These are phyloP conservation scores for Lodderomyces orthopsilosis DNA, from an alignment of 1,139 yeast species.

Conservation along the genomic window DNA sequence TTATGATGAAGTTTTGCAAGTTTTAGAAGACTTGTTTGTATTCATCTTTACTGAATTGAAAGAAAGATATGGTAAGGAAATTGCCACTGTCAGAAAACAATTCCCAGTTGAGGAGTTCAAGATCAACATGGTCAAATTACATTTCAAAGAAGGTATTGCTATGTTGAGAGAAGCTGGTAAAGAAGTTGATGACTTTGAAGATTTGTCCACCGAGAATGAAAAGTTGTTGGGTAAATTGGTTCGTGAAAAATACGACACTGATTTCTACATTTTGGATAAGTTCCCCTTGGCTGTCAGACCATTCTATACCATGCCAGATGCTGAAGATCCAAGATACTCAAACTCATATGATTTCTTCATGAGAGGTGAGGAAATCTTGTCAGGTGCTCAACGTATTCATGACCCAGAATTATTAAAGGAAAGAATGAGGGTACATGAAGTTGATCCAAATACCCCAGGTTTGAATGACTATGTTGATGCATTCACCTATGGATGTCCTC, in stretches of 20 bases:
- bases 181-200: slow-evolving; percentile 84
- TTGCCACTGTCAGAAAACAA: slow-evolving; percentile 87
- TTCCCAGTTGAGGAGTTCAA: slow-evolving; percentile 97
- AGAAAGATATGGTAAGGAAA: slow-evolving; percentile 74
- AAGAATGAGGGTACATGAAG: slow-evolving; percentile 80
- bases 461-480: slow-evolving; percentile 89
- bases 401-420: slow-evolving; percentile 79
- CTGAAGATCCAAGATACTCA: slow-evolving; percentile 86
- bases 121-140: slow-evolving; percentile 86
- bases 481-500: slow-evolving; percentile 92
- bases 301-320: slow-evolving; percentile 98
- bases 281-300: slow-evolving; percentile 97
- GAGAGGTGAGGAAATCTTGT: slow-evolving; percentile 98
- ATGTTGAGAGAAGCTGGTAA: slow-evolving; percentile 80
- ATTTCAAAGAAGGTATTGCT: slow-evolving; percentile 86
- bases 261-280: slow-evolving; percentile 95
- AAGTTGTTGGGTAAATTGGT: slow-evolving; percentile 87
- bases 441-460: slow-evolving; percentile 79
- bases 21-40: slow-evolving; percentile 79
- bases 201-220: slow-evolving; percentile 91
- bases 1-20: slow-evolving; percentile 89
- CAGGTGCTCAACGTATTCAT: slow-evolving; percentile 99
- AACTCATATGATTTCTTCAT: slow-evolving; percentile 97
- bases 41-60: slow-evolving; percentile 85
- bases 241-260: slow-evolving; percentile 92